Evolutionary conservation across 805 yeast genomes (phyloP), one percentile per base, ranked within the genome.

Genomic region (Jamesozyma piceae): DNA sequence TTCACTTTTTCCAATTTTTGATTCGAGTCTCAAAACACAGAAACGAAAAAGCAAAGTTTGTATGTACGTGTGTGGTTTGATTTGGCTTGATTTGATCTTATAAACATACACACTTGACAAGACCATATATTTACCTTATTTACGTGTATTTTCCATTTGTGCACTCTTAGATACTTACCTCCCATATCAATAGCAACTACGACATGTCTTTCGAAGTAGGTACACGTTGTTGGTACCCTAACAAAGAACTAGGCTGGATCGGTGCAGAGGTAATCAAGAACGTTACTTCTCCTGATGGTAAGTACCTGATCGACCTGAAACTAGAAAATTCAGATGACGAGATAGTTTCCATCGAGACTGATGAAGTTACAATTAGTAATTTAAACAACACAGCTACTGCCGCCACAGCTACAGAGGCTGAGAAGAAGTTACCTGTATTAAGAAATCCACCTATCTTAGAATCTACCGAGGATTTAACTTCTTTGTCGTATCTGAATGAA

Each of bases 401-500:
- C 10, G 24, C 19, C 18, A 8, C 22, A 6, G 26, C 41, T 27
- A 49, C 48, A 13, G 46, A 47, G 22, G 40, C 51, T 24, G 54
- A 58, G 28, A 47, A 68, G 4, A 73, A 73, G 41, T 69, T 86
- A 43, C 95, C 95, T 3, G 77, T 87, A 27, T 73, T 89, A 59
- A 75, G 95, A 61, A 90, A 90, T 61, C 97, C 96, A 40, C 92
- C 95, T 2, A 79, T 82, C 47, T 71, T 87, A 49, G 98, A 90
- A 64, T 83, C 95, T 3, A 87, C 94, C 17, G 97, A 90, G 60
- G 98, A 92, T 66, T 74, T 90, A 56, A 92, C 97, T 2, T 81
- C 88, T 42, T 72, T 90, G 43, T 88, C 97, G 0, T 89, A 90
- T 59, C 69, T 92, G 54, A 90, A 90, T 63, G 98, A 90, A 63